These are phyloP conservation scores for Artemisia tridentata DNA, from an alignment of 129 eudicot species.

Conservation along the genomic window DNA sequence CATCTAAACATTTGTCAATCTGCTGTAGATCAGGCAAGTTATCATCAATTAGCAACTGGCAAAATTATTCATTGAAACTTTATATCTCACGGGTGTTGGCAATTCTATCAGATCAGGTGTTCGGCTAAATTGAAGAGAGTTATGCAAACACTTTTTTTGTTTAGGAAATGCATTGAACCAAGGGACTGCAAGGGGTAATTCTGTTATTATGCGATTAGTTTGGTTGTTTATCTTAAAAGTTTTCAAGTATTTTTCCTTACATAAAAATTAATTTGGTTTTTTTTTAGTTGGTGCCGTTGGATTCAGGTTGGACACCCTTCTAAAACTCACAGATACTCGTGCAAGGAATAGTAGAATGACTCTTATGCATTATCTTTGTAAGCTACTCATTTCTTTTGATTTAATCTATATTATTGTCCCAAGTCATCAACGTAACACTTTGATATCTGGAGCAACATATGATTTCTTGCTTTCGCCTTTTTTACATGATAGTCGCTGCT, in stretches of 20 bases:
- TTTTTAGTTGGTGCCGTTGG: conserved; percentile 83
- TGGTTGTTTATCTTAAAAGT: neutral
- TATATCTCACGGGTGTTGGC: no score
- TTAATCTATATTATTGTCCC: conserved; percentile 13
- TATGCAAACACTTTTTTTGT: no score
- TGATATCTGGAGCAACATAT: neutral
- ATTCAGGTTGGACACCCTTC: conserved; percentile 87
- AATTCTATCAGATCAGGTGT: no score
- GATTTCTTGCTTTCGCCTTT: neutral
- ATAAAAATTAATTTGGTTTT: neutral
- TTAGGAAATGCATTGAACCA: conserved; percentile 77
- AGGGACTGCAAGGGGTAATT: conserved; percentile 89
- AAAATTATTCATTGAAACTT: no score
- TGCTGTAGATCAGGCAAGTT: no score
- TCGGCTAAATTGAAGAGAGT: no score
- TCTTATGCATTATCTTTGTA: conserved; percentile 65
- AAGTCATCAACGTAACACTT: conserved; percentile 6
- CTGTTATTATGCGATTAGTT: conserved; percentile 21
- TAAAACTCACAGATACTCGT: conserved; percentile 89
- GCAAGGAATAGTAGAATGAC: conserved; percentile 88
- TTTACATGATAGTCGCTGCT: conserved; percentile 14
- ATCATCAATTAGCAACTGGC: no score
- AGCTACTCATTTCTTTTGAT: neutral
- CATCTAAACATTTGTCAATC: no score
- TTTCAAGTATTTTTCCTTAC: neutral